These are phyloP conservation scores for Neurospora sp. DNA, from an alignment of 495 filamentous ascomycete genomes.

Conservation along the genomic window DNA sequence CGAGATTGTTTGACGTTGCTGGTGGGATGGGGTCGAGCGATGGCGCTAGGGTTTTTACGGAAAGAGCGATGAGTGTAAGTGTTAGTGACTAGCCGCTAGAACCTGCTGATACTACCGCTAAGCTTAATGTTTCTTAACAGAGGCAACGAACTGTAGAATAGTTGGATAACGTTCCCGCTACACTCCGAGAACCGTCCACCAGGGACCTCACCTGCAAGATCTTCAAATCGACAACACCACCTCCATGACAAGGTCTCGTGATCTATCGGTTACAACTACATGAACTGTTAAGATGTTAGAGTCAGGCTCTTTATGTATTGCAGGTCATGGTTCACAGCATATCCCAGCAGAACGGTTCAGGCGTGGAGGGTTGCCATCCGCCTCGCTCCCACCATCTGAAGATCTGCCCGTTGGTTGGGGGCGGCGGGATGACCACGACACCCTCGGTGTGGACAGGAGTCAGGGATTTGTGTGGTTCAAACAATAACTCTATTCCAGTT, in stretches of 20 bases:
- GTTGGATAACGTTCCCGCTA: background rate
- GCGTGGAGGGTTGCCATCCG: background rate
- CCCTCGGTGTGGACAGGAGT: accelerated
- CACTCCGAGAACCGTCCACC: background rate
- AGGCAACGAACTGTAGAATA: background rate
- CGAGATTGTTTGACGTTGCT: background rate
- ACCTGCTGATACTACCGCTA: accelerated
- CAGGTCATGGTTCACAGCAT: background rate
- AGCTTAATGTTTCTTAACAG: background rate
- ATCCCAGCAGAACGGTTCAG: background rate
- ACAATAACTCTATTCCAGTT: background rate
- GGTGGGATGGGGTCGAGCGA: background rate
- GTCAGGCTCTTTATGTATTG: background rate
- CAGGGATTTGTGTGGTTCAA: background rate
- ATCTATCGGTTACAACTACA: background rate
- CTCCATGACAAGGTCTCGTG: no score
- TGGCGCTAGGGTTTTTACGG: background rate
- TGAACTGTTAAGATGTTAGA: background rate
- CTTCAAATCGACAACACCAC: background rate
- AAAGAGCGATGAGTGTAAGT: background rate
- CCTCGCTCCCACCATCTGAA: background rate
- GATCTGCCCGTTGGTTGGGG: background rate
- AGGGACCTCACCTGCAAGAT: background rate
- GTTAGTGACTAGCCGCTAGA: background rate
- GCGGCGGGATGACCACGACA: background rate